Evolutionary conservation across 2,329 filamentous ascomycete species (phyloP).

Genomic region (Talaromyces sp.): DNA sequence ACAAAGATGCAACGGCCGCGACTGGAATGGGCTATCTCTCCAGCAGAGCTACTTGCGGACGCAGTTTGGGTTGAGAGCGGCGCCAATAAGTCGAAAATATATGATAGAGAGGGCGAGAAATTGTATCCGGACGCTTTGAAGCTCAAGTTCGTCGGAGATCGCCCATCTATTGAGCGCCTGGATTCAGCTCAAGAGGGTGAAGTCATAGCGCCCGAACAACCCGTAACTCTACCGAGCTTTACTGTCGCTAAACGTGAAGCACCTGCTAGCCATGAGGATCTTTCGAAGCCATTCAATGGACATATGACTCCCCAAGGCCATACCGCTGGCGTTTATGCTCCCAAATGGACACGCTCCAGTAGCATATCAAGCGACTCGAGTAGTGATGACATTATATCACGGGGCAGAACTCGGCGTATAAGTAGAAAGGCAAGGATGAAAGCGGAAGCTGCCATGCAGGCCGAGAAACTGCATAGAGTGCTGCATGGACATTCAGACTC

Average conservation of each 20-base stretch:
- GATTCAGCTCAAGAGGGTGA: not conserved
- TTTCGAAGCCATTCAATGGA: slow-evolving; percentile 57
- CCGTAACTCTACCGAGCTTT: slow-evolving; percentile 39
- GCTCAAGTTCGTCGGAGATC: slow-evolving; percentile 26
- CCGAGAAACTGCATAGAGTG: slow-evolving; percentile 12
- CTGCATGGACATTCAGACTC: slow-evolving; percentile 13
- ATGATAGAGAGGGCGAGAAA: slow-evolving; percentile 71
- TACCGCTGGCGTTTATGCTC: slow-evolving; percentile 41
- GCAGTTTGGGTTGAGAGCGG: slow-evolving; percentile 83
- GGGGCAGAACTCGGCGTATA: slow-evolving; percentile 19
- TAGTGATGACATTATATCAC: slow-evolving; percentile 32
- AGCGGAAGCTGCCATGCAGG: slow-evolving; percentile 14
- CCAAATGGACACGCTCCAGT: slow-evolving; percentile 53
- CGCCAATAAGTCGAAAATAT: slow-evolving; percentile 73
- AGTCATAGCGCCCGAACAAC: slow-evolving; percentile 18
- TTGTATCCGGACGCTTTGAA: slow-evolving; percentile 51
- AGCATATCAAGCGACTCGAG: slow-evolving; percentile 57
- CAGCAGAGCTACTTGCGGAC: slow-evolving; percentile 84
- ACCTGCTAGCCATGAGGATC: slow-evolving; percentile 54
- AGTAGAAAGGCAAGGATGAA: slow-evolving; percentile 16
- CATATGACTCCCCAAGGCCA: slow-evolving; percentile 38
- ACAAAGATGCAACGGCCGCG: slow-evolving; percentile 65
- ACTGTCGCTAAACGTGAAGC: slow-evolving; percentile 37
- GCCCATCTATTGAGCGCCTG: slow-evolving; percentile 19
- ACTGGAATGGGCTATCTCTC: slow-evolving; percentile 79